Conservation (phyloP, 139 green algal species). For the Chlamydomonas incerta region DNA sequence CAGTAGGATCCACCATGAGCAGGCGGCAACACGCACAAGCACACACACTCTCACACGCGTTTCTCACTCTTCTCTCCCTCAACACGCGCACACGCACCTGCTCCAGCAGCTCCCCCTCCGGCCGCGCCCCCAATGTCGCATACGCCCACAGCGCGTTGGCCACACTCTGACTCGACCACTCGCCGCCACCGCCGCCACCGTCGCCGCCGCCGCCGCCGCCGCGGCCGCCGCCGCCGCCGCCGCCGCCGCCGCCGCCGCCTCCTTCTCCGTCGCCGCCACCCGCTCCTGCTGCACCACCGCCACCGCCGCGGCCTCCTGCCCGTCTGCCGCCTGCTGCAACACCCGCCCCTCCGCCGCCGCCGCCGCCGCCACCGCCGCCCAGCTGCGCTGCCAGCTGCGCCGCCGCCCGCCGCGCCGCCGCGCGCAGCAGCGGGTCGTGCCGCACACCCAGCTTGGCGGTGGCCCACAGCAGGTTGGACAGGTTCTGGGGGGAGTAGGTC, state of each 20-base stretch:
- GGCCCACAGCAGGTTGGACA: constrained; percentile 75
- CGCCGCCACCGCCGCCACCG: background rate
- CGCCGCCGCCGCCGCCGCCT: background rate
- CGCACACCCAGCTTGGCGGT: constrained; percentile 56
- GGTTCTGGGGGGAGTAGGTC: constrained; percentile 58
- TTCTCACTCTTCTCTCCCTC: background rate
- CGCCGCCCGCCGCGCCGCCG: background rate
- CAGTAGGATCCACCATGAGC: too few species aligned
- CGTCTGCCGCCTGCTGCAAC: too few species aligned
- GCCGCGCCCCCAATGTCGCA: constrained; percentile 58
- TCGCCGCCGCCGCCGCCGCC: background rate
- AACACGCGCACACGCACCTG: constrained; percentile 42
- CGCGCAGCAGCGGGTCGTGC: constrained; percentile 15
- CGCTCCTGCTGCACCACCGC: background rate
- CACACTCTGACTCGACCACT: constrained; percentile 57
- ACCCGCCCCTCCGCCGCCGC: too few species aligned
- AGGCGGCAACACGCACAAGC: too few species aligned
- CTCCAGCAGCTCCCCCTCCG: constrained; percentile 1
- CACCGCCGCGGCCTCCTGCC: too few species aligned
- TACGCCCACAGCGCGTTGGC: constrained; percentile 69
- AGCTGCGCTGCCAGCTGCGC: constrained; percentile 41
- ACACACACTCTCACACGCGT: too few species aligned
- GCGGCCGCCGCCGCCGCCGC: background rate
- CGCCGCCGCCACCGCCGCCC: background rate
- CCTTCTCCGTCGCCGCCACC: too few species aligned